Evolutionary conservation across 1,139 yeast genomes (phyloP).

Genomic region (Yamadazyma kanchanaburiensis): DNA sequence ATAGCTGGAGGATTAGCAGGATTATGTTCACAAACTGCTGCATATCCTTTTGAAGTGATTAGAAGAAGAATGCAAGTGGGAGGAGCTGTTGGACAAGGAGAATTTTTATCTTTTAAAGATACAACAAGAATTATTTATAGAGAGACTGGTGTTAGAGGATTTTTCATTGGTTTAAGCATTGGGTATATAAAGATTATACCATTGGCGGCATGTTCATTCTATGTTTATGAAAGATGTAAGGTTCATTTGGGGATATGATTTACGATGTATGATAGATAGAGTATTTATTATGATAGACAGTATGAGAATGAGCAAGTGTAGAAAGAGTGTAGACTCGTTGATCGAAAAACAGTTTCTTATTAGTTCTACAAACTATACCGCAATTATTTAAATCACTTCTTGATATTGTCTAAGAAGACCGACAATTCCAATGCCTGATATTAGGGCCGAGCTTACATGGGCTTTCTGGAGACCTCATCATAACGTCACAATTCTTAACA

Average conservation of each 20-base stretch:
- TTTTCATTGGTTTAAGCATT: slow-evolving; percentile 88
- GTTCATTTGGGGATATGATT: slow-evolving; percentile 54
- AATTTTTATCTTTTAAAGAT: slow-evolving; percentile 50
- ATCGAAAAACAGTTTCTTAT: no score
- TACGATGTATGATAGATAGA: background rate
- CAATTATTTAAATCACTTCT: no score
- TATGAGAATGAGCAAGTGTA: no score
- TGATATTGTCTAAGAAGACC: no score
- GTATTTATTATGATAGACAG: no score
- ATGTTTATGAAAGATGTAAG: slow-evolving; percentile 87
- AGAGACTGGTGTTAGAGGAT: slow-evolving; percentile 80
- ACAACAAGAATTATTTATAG: slow-evolving; percentile 57
- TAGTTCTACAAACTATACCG: no score
- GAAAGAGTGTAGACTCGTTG: no score
- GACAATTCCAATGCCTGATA: no score
- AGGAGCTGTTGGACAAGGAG: slow-evolving; percentile 68
- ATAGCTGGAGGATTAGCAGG: slow-evolving; percentile 96
- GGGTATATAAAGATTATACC: slow-evolving; percentile 95
- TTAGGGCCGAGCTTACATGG: no score
- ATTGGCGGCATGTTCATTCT: slow-evolving; percentile 95
- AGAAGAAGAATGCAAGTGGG: slow-evolving; percentile 96
- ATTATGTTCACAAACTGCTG: slow-evolving; percentile 91
- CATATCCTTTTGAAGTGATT: slow-evolving; percentile 94
- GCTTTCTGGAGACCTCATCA: no score
- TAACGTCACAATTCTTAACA: no score